These are phyloP conservation scores for Arthrobotrys megalospora DNA, from an alignment of 2,329 filamentous ascomycete genomes.

Conservation along the genomic window DNA sequence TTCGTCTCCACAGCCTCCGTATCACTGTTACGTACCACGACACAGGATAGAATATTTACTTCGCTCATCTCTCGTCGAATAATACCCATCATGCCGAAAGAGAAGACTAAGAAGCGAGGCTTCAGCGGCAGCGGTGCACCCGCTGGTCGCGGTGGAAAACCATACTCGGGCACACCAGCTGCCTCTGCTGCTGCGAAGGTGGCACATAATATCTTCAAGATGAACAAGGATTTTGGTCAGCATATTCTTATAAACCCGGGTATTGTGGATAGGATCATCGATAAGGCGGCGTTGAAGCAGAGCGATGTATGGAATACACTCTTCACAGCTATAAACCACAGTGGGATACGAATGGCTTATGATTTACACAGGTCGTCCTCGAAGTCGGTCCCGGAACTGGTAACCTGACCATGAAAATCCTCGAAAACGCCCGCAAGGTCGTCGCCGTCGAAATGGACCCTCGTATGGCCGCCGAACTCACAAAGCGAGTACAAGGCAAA, in stretches of 20 bases:
- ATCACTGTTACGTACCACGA: constrained; percentile 56
- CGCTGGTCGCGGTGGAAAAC: constrained; percentile 43
- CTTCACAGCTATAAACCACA: neutral
- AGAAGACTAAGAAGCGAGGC: constrained; percentile 44
- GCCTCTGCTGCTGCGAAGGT: constrained; percentile 69
- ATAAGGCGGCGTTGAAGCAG: constrained; percentile 91
- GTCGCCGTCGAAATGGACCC: constrained; percentile 95
- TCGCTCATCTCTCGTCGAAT: constrained; percentile 7
- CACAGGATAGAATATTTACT: constrained; percentile 51
- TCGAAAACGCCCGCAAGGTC: constrained; percentile 86
- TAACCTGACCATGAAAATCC: constrained; percentile 88
- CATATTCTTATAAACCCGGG: constrained; percentile 95
- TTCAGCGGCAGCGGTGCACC: constrained; percentile 43
- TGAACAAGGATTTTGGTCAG: constrained; percentile 91
- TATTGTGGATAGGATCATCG: constrained; percentile 84
- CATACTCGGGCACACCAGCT: constrained; percentile 62
- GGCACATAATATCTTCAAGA: constrained; percentile 92
- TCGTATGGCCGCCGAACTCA: constrained; percentile 94
- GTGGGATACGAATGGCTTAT: constrained; percentile 19
- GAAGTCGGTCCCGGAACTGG: constrained; percentile 93
- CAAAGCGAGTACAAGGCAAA: constrained; percentile 91
- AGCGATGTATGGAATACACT: constrained; percentile 73
- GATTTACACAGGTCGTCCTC: constrained; percentile 75
- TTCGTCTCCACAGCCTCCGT: constrained; percentile 54
- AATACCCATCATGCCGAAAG: constrained; percentile 53